Percentiles rank a stretch among this genome's conserved stretches.
phyloP scores from a whole-genome alignment of 2,329 filamentous ascomycete species.

The Penicillium hesseltinei region DNA sequence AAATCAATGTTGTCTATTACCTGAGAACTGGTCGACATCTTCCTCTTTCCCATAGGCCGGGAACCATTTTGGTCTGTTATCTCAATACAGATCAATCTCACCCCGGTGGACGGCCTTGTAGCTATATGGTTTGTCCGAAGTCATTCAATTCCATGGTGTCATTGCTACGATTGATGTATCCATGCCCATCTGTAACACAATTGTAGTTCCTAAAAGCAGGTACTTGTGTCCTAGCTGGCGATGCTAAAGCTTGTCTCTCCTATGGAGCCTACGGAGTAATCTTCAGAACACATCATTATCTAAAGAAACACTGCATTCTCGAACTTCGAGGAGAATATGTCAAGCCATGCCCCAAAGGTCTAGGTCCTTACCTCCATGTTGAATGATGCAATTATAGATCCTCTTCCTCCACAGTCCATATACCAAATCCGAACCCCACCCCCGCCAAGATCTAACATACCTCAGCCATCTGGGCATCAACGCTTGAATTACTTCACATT shows the following conservation, averaged over 20 bases:
- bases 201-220: not conserved
- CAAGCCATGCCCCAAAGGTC: not conserved
- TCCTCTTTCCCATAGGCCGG: not conserved
- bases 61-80: not conserved
- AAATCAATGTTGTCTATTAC: constrained; percentile 12
- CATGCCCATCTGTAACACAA: not conserved
- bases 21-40: constrained; percentile 3
- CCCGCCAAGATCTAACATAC: not conserved
- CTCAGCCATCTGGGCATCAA: not conserved
- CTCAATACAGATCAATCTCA: not conserved
- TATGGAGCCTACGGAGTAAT: too few relatives aligned
- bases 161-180: not conserved
- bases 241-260: not conserved
- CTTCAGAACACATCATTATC: too few relatives aligned
- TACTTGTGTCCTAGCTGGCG: not conserved
- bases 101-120: not conserved
- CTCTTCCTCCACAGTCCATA: constrained; percentile 1
- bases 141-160: not conserved
- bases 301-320: not conserved
- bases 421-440: constrained; percentile 1
- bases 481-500: not conserved
- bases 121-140: not conserved
- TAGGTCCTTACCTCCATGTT: not conserved
- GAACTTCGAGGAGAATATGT: not conserved
- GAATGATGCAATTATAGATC: not conserved